Conservation (phyloP, 768 basidiomycete species). For the Phaffia australis region DNA sequence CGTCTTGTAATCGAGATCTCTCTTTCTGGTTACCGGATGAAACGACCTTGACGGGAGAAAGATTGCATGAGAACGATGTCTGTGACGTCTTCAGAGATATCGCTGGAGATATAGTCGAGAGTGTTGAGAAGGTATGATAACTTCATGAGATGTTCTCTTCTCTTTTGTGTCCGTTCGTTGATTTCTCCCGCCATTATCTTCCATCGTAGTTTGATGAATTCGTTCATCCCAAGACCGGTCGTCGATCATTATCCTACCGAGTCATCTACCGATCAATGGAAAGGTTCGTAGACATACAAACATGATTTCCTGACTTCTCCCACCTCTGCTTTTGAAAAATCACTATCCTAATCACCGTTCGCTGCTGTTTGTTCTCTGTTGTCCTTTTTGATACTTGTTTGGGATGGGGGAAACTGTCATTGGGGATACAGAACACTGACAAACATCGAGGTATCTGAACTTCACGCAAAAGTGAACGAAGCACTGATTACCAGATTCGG, state of each 20-base stretch:
- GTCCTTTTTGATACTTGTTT: background rate
- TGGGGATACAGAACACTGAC: constrained; percentile 55
- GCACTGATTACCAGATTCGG: constrained; percentile 37
- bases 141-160: background rate
- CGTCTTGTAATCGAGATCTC: constrained; percentile 84
- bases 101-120: constrained; percentile 84
- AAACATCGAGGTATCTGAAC: constrained; percentile 75
- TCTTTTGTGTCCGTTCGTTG: background rate
- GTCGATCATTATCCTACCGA: constrained; percentile 72
- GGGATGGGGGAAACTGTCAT: background rate
- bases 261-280: constrained; percentile 97
- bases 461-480: constrained; percentile 48
- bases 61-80: constrained; percentile 73
- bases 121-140: constrained; percentile 62
- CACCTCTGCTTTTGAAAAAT: background rate
- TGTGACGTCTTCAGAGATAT: constrained; percentile 88
- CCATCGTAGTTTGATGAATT: constrained; percentile 59
- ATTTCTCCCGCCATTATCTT: background rate
- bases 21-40: constrained; percentile 70
- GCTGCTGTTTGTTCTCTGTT: background rate
- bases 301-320: background rate
- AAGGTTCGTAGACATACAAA: constrained; percentile 43
- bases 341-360: background rate
- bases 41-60: constrained; percentile 1
- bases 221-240: constrained; percentile 71